Evolutionary conservation across 371 early-diverging fungal genomes (phyloP), one percentile per base, ranked within the genome.

Genomic region (Mortierella sp.): DNA sequence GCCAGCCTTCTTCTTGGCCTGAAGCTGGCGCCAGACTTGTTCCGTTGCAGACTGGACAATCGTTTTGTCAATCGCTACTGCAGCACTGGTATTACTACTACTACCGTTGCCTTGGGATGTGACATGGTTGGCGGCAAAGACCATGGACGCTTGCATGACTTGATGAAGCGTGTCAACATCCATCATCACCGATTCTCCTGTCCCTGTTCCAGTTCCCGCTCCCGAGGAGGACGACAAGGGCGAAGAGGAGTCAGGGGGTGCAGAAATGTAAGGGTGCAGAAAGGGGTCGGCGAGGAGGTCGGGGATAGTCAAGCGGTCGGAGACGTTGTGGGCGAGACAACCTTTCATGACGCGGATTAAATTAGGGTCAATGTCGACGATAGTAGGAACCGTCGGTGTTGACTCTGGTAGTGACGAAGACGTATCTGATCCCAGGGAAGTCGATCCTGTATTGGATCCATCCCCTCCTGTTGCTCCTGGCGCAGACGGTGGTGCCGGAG

Each of bases 301-400:
- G 0, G 94, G 93, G n/a, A 97, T 95, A 32, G 94, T 94, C 76
- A 88, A 76, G 63, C 98, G 90, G 75, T 90, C 88, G 74, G 91
- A 93, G 6, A 94, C 93, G 49, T 96, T 92, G 43, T 94, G 77
- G 65, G 91, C 86, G 49, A 98, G 85, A 83, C 96, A 96, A 24
- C 88, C 75, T 71, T 90, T 84, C 90, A 97, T 90, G n/a, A 93
- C 91, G 11, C 88, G 87, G 71, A 93, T 78, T 38, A 93, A 75
- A 29, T 90, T 86, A 14, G 87, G 88, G 56, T 88, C 88, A 21
- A 90, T 83, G 14, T 44, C 85, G 78, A 77, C 80, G 68, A 63
- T 75, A 51, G 46, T 27, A 54, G 65, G 82, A 87, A 63, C 29
- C 72, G 21, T 74, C 63, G 56, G 29, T 18, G 60, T 0, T 27